phyloP scores from a whole-genome alignment of 2,329 filamentous ascomycete species.

The Alternaria arborescens region DNA sequence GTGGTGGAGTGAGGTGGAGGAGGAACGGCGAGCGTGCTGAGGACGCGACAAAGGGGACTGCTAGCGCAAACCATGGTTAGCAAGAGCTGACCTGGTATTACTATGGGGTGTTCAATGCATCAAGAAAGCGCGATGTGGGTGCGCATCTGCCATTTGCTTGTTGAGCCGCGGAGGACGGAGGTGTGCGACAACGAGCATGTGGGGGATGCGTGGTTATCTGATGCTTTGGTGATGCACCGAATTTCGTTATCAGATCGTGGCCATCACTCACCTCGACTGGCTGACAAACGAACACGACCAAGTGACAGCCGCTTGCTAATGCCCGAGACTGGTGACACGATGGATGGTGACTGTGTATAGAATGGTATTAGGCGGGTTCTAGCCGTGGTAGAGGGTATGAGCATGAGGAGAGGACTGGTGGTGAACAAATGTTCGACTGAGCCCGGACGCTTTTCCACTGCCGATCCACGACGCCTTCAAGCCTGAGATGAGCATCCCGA shows the following conservation, averaged over 20 bases:
- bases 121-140: neutral
- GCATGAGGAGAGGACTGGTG: slow-evolving; percentile 21
- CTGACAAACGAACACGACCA: slow-evolving; percentile 24
- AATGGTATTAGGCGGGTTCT: slow-evolving; percentile 6
- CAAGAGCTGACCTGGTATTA: slow-evolving; percentile 24
- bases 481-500: slow-evolving; percentile 20
- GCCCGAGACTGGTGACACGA: slow-evolving; percentile 18
- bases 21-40: slow-evolving; percentile 20
- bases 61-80: slow-evolving; percentile 40
- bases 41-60: slow-evolving; percentile 33
- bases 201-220: slow-evolving; percentile 18
- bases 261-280: slow-evolving; percentile 26
- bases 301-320: slow-evolving; percentile 24
- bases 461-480: slow-evolving; percentile 19
- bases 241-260: slow-evolving; percentile 43
- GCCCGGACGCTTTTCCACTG: slow-evolving; percentile 16
- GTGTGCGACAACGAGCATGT: slow-evolving; percentile 9
- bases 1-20: slow-evolving; percentile 18
- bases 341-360: slow-evolving; percentile 5
- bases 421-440: slow-evolving; percentile 16
- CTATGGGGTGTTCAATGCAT: neutral
- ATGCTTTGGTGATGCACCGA: slow-evolving; percentile 17
- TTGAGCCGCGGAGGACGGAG: slow-evolving; percentile 10
- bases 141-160: slow-evolving; percentile 5
- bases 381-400: slow-evolving; percentile 9